Conservation (phyloP, 2,329 filamentous ascomycete species). For the Calonectria crousiana region DNA sequence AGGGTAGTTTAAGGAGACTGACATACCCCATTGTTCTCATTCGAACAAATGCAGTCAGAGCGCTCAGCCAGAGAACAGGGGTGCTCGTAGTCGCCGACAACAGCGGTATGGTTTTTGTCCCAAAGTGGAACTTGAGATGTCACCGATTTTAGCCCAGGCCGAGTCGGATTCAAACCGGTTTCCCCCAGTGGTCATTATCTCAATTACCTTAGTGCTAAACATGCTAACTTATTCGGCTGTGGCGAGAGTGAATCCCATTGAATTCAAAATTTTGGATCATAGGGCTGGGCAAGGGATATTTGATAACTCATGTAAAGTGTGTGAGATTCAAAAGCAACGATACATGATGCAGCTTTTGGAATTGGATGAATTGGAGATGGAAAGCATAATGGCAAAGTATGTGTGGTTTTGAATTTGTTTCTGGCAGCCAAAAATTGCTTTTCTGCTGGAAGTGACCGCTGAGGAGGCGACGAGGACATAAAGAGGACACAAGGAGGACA, state of each 20-base stretch:
- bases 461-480: slow-evolving; percentile 10
- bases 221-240: slow-evolving; percentile 41
- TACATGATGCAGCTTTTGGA: neutral
- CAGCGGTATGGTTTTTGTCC: slow-evolving; percentile 53
- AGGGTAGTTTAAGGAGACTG: neutral
- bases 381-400: slow-evolving; percentile 22
- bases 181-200: slow-evolving; percentile 49
- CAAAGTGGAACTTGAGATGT: slow-evolving; percentile 54
- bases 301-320: neutral
- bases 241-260: slow-evolving; percentile 43
- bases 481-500: slow-evolving; percentile 14
- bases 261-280: slow-evolving; percentile 40
- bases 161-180: slow-evolving; percentile 50
- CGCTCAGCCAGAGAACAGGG: slow-evolving; percentile 50
- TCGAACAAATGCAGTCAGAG: slow-evolving; percentile 50
- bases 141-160: slow-evolving; percentile 48
- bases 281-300: neutral
- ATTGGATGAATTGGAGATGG: neutral
- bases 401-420: slow-evolving; percentile 27
- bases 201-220: slow-evolving; percentile 48
- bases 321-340: neutral
- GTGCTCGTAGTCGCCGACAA: slow-evolving; percentile 49
- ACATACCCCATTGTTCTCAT: slow-evolving; percentile 48
- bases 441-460: neutral
- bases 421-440: slow-evolving; percentile 29